A percentile compares a stretch with the other conserved stretches of the same genome.
These are phyloP conservation scores for Leptomonas seymouri DNA, from an alignment of 208 protist genomes.

Conservation along the genomic window DNA sequence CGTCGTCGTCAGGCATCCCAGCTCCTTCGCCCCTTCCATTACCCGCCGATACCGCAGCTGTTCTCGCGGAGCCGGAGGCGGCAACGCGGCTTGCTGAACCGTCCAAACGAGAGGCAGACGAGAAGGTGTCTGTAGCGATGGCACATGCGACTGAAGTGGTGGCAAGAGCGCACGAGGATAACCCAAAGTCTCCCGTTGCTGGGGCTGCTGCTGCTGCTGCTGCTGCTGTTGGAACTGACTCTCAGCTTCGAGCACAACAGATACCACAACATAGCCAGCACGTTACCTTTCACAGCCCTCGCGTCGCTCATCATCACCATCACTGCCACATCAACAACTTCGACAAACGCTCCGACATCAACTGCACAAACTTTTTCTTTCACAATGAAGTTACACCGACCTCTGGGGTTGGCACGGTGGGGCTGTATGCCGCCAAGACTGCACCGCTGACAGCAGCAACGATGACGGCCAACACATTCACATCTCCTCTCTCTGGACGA, in stretches of 20 bases:
- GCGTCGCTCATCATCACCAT: not conserved
- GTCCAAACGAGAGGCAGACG: no score
- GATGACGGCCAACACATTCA: not conserved
- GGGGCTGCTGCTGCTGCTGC: not conserved
- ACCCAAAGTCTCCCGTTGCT: not conserved
- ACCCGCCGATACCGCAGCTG: no score
- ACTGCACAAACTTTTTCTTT: constrained; percentile 44
- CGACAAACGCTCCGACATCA: constrained; percentile 9
- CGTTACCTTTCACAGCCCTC: not conserved
- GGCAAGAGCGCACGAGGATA: not conserved
- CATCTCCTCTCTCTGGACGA: not conserved
- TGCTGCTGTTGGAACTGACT: not conserved
- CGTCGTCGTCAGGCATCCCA: no score
- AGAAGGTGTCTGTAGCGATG: no score
- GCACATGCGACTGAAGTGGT: no score
- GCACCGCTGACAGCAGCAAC: constrained; percentile 8
- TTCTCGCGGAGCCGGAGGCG: no score
- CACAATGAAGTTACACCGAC: constrained; percentile 18
- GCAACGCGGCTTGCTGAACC: no score
- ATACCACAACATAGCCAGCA: not conserved
- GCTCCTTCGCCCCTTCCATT: no score
- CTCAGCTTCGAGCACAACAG: not conserved
- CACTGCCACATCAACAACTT: constrained; percentile 14
- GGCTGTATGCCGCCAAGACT: constrained; percentile 38
- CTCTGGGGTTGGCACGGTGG: constrained; percentile 61